Evolutionary conservation across 768 basidiomycete species (phyloP).

Genomic region (Termitomyces sp.): DNA sequence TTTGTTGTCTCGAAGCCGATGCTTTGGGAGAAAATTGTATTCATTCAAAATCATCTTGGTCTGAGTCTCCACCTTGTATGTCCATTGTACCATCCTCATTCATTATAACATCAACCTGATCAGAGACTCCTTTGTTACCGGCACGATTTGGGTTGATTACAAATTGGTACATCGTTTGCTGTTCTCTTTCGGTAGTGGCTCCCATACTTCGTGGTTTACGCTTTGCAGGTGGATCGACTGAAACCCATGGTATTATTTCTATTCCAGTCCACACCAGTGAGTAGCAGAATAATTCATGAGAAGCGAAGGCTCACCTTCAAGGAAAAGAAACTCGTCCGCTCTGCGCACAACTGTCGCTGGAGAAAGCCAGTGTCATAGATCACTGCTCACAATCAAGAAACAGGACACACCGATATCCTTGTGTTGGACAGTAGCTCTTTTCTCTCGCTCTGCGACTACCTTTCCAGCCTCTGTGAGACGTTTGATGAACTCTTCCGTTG

Average conservation of each 20-base stretch:
- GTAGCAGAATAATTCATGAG: background rate
- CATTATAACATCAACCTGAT: slow-evolving; percentile 35
- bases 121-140: slow-evolving; percentile 13
- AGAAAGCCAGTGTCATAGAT: background rate
- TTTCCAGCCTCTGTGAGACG: slow-evolving; percentile 69
- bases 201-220: slow-evolving; percentile 32
- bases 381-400: background rate
- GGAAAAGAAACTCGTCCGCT: slow-evolving; percentile 72
- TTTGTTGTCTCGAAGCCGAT: background rate
- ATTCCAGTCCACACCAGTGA: background rate
- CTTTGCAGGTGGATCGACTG: slow-evolving; percentile 35
- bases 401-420: slow-evolving; percentile 65
- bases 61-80: slow-evolving; percentile 22
- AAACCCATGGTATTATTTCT: slow-evolving; percentile 59
- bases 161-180: slow-evolving; percentile 44
- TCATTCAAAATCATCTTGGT: slow-evolving; percentile 15
- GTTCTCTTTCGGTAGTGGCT: slow-evolving; percentile 16
- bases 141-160: slow-evolving; percentile 22
- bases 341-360: slow-evolving; percentile 57
- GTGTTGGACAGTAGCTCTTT: slow-evolving; percentile 69
- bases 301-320: slow-evolving; percentile 49
- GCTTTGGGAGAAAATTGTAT: background rate
- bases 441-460: slow-evolving; percentile 63
- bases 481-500: slow-evolving; percentile 86
- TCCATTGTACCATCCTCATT: slow-evolving; percentile 62